Conservation (phyloP, 495 filamentous ascomycete species). For the Cladorrhinum samala region DNA sequence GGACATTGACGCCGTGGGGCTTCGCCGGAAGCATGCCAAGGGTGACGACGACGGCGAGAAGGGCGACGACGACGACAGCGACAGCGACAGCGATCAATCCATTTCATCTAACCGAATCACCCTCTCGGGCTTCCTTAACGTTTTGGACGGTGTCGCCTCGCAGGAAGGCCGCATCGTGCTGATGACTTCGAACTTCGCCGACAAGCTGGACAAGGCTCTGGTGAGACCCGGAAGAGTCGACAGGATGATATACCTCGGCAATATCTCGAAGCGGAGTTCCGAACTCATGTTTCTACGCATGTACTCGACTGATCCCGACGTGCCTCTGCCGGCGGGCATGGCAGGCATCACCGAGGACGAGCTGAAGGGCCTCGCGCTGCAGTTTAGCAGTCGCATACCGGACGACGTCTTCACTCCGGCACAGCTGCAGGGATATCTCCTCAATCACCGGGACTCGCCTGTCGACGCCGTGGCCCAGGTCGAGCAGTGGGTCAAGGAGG, state of each 20-base stretch:
- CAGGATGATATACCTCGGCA: constrained; percentile 53
- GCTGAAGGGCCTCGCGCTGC: constrained; percentile 38
- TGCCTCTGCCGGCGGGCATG: constrained; percentile 6
- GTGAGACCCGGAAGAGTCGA: constrained; percentile 66
- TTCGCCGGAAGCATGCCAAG: constrained; percentile 24
- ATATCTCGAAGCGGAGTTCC: constrained; percentile 38
- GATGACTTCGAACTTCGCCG: constrained; percentile 68
- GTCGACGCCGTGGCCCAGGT: constrained; percentile 41
- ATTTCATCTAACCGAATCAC: constrained; percentile 31
- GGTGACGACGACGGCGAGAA: constrained; percentile 23
- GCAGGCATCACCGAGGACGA: constrained; percentile 12
- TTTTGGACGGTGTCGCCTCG: constrained; percentile 65
- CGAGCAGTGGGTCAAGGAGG: constrained; percentile 41
- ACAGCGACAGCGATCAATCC: constrained; percentile 7
- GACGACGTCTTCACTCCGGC: constrained; percentile 56
- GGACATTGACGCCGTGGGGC: constrained; percentile 60
- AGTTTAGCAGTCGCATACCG: constrained; percentile 49
- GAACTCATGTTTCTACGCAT: constrained; percentile 48
- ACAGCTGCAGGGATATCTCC: constrained; percentile 60
- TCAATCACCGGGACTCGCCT: constrained; percentile 49
- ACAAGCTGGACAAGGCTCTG: constrained; percentile 61
- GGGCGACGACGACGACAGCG: constrained; percentile 23
- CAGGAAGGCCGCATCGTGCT: constrained; percentile 66
- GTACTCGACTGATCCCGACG: constrained; percentile 28
- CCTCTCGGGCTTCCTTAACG: constrained; percentile 64